Evolutionary conservation across 495 filamentous ascomycete species (phyloP).

Genomic region (Hyaloscypha hepaticicola): DNA sequence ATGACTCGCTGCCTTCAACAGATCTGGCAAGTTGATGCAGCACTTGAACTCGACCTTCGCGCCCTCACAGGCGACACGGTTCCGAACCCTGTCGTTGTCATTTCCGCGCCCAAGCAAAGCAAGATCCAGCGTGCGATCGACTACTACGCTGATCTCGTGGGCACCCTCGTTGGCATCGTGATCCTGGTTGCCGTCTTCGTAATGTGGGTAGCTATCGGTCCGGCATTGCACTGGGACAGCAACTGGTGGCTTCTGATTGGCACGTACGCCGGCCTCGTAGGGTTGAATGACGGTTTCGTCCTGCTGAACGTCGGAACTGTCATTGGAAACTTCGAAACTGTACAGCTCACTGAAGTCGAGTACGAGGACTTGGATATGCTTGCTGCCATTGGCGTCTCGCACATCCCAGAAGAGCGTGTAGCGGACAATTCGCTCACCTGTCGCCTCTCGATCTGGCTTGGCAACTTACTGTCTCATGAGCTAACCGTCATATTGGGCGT

Average conservation of each 20-base stretch:
- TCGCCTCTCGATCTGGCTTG: constrained; percentile 33
- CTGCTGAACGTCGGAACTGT: constrained; percentile 42
- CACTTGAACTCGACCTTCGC: constrained; percentile 37
- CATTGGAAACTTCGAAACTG: constrained; percentile 26
- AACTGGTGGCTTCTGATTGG: constrained; percentile 46
- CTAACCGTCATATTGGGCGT: constrained; percentile 34
- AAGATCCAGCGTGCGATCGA: constrained; percentile 36
- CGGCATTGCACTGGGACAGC: constrained; percentile 33
- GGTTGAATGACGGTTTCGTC: constrained; percentile 42
- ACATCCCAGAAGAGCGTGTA: constrained; percentile 21
- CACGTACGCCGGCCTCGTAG: constrained; percentile 42
- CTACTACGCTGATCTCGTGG: constrained; percentile 42
- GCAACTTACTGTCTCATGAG: constrained; percentile 36
- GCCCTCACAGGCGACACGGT: constrained; percentile 29
- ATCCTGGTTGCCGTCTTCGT: constrained; percentile 36
- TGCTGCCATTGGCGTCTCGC: constrained; percentile 18
- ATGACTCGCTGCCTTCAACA: constrained; percentile 33
- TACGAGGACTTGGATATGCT: constrained; percentile 27
- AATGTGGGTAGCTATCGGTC: constrained; percentile 37
- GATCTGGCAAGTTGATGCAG: constrained; percentile 37
- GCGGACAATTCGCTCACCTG: constrained; percentile 29
- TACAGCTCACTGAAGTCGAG: constrained; percentile 24
- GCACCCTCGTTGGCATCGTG: constrained; percentile 36
- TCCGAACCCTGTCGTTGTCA: constrained; percentile 21
- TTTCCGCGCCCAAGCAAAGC: constrained; percentile 32